phyloP scores from a whole-genome alignment of 768 basidiomycete species.

The Cyclocybe cylindracea region DNA sequence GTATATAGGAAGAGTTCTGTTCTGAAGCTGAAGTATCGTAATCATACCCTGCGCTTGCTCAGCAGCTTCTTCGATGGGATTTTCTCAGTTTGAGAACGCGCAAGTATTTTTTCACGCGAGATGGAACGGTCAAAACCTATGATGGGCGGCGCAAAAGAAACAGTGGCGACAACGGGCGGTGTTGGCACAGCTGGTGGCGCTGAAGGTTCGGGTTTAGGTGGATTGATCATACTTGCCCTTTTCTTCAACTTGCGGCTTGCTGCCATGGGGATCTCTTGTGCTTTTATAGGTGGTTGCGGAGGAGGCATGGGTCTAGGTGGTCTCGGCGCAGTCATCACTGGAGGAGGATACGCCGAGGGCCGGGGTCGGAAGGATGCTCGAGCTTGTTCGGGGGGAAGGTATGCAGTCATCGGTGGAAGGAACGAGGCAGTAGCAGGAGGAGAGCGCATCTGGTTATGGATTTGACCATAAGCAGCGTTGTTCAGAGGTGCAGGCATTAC shows the following conservation, averaged over 20 bases:
- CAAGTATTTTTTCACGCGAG: constrained; percentile 11
- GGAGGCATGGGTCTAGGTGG: constrained; percentile 7
- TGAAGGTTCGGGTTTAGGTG: constrained; percentile 2
- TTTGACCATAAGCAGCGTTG: constrained; percentile 13
- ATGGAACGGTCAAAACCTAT: constrained; percentile 19
- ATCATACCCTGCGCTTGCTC: constrained; percentile 39
- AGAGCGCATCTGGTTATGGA: not conserved
- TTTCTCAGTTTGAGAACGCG: constrained; percentile 18
- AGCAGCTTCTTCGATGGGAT: constrained; percentile 34
- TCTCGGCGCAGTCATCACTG: constrained; percentile 1
- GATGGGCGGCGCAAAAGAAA: constrained; percentile 30
- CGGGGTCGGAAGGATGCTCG: constrained; percentile 8
- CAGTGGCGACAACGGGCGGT: constrained; percentile 25
- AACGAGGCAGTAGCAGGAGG: constrained; percentile 9
- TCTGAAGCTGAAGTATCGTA: not conserved
- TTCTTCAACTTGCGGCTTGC: constrained; percentile 29
- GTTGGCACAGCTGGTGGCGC: constrained; percentile 11
- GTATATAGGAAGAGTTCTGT: not conserved
- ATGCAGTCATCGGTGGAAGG: constrained; percentile 11
- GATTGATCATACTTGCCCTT: constrained; percentile 22
- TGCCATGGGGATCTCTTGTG: constrained; percentile 21
- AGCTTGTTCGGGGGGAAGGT: constrained; percentile 11
- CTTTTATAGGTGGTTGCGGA: constrained; percentile 8
- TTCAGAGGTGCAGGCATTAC: constrained; percentile 77
- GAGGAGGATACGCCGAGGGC: not conserved